Base-by-base conservation (phyloP, 495 filamentous ascomycete genomes). In the Xylaria sp. region DNA sequence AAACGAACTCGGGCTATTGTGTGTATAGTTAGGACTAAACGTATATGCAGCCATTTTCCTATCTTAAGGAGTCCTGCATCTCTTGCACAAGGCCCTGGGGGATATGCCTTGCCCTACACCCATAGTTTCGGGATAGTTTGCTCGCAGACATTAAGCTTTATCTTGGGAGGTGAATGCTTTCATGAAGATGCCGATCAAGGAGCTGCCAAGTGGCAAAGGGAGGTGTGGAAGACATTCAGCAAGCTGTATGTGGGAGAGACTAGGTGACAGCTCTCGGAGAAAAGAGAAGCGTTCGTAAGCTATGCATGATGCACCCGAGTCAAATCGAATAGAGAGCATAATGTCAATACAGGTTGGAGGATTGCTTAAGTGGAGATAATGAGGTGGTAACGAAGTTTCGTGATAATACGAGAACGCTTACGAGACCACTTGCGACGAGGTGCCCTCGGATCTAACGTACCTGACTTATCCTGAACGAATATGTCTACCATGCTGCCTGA, bases 361-460 rank as follows among this genome's bases (percentile, higher is more conserved):
- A 35, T 68, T 59, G 57, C 40, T 17, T 41, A 62, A 52, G 55
- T 48, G 57, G 55, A 14, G 21, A 29, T 26, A 19, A 48, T 40
- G 50, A 61, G 41, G 43, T 62, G 19, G 29, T 55, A 35, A 53
- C 31, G 61, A 63, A 44, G 59, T 26, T 70, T 63, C 44, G 24
- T 40, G 35, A 44, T 9, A 48, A 70, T 70, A 70, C 68, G 59
- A 70, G 68, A 33, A 53, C 31, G 57, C 67, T 69, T 61, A 69
- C 37, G 59, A 70, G 58, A 40, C 43, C 12, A 33, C 57, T n/a
- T 48, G 57, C 26, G 26, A 35, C 17, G 29, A 35, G 24, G 33
- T 17, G 8, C 33, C 24, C 26, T 21, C 17, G 44, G 41, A 50
- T 24, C 3, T 46, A 61, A 19, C 41, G 24, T 48, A 8, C 21